Evolutionary conservation across 1,284 basidiomycete species (phyloP), one percentile per base, ranked within the genome.

Genomic region (Tylopilus sp.): DNA sequence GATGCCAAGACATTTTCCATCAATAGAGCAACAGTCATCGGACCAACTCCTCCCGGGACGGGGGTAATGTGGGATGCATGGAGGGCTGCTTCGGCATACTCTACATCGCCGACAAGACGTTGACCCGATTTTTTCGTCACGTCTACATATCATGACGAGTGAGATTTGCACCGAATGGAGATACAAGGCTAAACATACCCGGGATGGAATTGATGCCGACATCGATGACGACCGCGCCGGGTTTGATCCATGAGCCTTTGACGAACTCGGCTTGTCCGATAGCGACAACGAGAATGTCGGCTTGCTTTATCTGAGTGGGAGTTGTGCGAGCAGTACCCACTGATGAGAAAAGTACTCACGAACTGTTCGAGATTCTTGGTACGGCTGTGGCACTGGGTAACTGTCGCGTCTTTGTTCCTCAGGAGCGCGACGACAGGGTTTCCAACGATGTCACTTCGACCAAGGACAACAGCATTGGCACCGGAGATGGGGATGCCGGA

Each of bases 1-100:
- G 91, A 88, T 56, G 78, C 74, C 57, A 94, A 76, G 0, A 95
- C 95, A 73, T 99, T 99, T 65, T 86, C 81, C 95, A 99, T 98
- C 59, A 99, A 85, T 78, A 98, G 82, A 37, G 96, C 96, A 54
- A 99, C 96, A 9, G 96, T 99, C 95, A 98, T 97, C 28, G 96
- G 96, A 20, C 96, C 96, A 48, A 99, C 96, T 57, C 96, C 96
- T 66, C 94, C 94, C 0, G 96, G 96, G 15, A 99, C 96, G 38
- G 96, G 96, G 0, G 96, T 99, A 66, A 99, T 97, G 69, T 86
- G 76, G 4, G 88, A 86, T 7, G 94, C 95, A 55, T 90, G 83
- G 50, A 77, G 67, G 44, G 80, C 74, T 30, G 91, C 95, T 12
- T 85, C 80, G 5, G 78, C 77, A 66, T 83, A 98, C 63, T 97